phyloP scores from a whole-genome alignment of 345 rosid species.

The Mangifera indica region DNA sequence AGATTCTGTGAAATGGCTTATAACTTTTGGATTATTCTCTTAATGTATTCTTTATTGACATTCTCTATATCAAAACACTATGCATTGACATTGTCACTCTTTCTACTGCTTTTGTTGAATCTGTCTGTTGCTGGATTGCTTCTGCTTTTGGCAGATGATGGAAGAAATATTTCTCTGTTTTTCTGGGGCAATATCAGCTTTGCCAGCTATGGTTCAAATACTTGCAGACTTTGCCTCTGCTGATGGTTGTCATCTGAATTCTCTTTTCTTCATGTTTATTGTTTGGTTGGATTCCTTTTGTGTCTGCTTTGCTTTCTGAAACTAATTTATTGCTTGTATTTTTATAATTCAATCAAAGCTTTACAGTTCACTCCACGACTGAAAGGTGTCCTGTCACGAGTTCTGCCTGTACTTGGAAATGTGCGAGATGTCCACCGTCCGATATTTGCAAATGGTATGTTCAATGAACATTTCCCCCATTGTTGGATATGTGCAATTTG shows the following conservation, averaged over 20 bases:
- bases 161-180: constrained; percentile 87
- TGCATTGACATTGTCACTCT: neutral
- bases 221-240: constrained; percentile 95
- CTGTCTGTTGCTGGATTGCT: constrained; percentile 19
- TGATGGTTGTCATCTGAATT: constrained; percentile 64
- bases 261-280: constrained; percentile 18
- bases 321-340: constrained; percentile 25
- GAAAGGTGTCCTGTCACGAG: constrained; percentile 84
- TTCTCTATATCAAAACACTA: neutral
- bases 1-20: neutral
- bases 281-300: constrained; percentile 4
- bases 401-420: constrained; percentile 86
- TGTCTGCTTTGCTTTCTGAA: constrained; percentile 28
- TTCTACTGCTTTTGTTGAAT: neutral
- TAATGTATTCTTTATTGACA: neutral
- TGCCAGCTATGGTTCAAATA: constrained; percentile 93
- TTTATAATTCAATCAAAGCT: constrained; percentile 61
- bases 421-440: constrained; percentile 83
- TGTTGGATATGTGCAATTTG: neutral
- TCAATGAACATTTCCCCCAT: constrained; percentile 19
- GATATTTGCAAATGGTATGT: constrained; percentile 88
- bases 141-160: constrained; percentile 68
- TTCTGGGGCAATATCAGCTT: constrained; percentile 67
- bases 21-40: neutral
- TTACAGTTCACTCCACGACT: constrained; percentile 89